Base-by-base conservation (phyloP, 2,329 filamentous ascomycete genomes). In the Curvularia eragrostidis region DNA sequence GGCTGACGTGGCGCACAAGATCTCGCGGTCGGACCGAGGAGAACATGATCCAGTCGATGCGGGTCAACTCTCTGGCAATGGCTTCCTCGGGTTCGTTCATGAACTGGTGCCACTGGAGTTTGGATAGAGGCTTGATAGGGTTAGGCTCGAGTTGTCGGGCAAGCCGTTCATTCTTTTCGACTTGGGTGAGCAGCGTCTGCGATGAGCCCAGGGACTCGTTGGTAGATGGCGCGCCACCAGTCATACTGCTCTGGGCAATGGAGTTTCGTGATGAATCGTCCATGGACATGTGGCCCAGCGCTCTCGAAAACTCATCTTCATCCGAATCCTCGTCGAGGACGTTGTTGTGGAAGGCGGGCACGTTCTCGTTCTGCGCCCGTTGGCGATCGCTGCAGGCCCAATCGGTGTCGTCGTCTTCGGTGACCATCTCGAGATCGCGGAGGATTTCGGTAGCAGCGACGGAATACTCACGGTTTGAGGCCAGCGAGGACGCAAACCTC, bases 41-140 rank as follows among this genome's bases (percentile, higher is more conserved):
- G 76, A 97, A 98, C 90, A 98, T 95, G 75, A 96, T 88, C 94
- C 94, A 98, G 78, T 99, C 95, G 54, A 99, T 96, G 59, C 94
- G 85, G 3, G 95, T 98, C 70, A 99, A 85, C 76, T 99, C 95
- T 58, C 90, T 89, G 15, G 94, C 94, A 65, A 98, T 89, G 48
- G 92, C 87, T 60, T 96, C 91, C 52, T 96, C 90, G 1, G 90
- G 84, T 23, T 89, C 89, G 34, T 91, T 90, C 89, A 98, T 96
- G 65, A 98, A 91, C 50, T 90, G 87, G 65, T 93, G 91, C 83
- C 95, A 99, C 59, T 95, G 90, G 41, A 89, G 82, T 76, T 98
- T 98, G 66, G 88, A 91, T 60, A 97, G 84, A 1, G 88, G 85
- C 52, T 90, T 81, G 36, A 84, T 87, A 0, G 88, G 86, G 39